These are phyloP conservation scores for Cryomyces minteri DNA, from an alignment of 495 filamentous ascomycete species.

Conservation along the genomic window DNA sequence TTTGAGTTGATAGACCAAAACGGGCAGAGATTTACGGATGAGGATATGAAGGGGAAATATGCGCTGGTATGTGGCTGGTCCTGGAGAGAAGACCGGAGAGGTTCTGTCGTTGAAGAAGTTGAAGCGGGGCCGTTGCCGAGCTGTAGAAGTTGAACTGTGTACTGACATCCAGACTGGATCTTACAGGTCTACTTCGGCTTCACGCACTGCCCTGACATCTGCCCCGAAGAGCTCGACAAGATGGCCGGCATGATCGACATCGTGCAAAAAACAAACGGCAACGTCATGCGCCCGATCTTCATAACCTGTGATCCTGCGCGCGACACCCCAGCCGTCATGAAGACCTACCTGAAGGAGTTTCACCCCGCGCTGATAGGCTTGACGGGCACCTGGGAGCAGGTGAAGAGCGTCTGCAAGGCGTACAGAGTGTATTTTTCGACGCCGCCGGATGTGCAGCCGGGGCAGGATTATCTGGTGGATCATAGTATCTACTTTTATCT, in stretches of 20 bases:
- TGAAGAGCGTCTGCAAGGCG: constrained; percentile 80
- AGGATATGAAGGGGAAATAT: constrained; percentile 74
- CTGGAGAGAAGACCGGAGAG: background rate
- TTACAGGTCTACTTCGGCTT: constrained; percentile 87
- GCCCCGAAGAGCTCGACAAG: constrained; percentile 96
- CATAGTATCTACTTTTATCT: constrained; percentile 99
- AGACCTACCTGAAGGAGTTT: constrained; percentile 78
- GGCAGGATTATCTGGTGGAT: constrained; percentile 93
- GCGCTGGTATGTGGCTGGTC: constrained; percentile 30
- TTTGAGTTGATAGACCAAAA: constrained; percentile 71
- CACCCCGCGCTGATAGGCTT: constrained; percentile 74
- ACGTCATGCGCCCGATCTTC: constrained; percentile 56
- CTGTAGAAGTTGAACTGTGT: background rate
- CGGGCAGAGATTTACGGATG: constrained; percentile 53
- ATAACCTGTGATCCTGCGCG: constrained; percentile 90
- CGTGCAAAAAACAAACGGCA: constrained; percentile 35
- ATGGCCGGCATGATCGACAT: constrained; percentile 87
- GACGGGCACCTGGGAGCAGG: constrained; percentile 82
- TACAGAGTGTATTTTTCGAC: constrained; percentile 97
- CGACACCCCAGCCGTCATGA: constrained; percentile 69
- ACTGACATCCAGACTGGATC: background rate
- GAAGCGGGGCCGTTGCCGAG: too few relatives aligned
- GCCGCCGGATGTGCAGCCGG: constrained; percentile 66
- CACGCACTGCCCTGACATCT: constrained; percentile 96
- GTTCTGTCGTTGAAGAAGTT: background rate